phyloP scores from a whole-genome alignment of 1,139 yeast genomes.

The Candida glucosophila region DNA sequence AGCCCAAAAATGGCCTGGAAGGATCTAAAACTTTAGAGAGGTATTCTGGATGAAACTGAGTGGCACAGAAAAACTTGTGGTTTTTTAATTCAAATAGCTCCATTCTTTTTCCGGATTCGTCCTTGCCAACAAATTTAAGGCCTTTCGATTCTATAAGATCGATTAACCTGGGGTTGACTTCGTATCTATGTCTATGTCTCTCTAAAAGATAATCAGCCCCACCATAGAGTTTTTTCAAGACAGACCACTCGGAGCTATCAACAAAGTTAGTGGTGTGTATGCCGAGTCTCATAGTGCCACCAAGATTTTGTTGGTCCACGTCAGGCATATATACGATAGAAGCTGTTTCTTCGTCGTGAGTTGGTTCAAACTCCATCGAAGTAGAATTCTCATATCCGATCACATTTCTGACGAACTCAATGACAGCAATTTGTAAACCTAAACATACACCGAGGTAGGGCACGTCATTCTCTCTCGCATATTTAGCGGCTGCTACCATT shows the following conservation, averaged over 20 bases:
- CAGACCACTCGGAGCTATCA: constrained; percentile 58
- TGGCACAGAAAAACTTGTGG: constrained; percentile 89
- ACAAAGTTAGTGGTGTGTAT: constrained; percentile 83
- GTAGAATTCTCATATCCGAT: constrained; percentile 63
- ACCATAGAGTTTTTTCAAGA: constrained; percentile 75
- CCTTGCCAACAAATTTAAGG: constrained; percentile 84
- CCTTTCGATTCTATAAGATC: constrained; percentile 67
- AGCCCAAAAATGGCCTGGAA: constrained; percentile 91
- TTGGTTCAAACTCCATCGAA: constrained; percentile 77
- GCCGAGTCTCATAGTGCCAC: constrained; percentile 99
- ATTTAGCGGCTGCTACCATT: constrained; percentile 93
- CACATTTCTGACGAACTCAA: constrained; percentile 82
- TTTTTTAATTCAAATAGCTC: constrained; percentile 75
- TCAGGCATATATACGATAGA: constrained; percentile 98
- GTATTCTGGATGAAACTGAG: constrained; percentile 98
- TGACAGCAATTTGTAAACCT: constrained; percentile 95
- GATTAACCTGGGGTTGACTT: constrained; percentile 82
- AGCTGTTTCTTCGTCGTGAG: constrained; percentile 53
- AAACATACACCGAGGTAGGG: constrained; percentile 97
- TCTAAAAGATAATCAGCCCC: constrained; percentile 63
- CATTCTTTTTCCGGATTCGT: constrained; percentile 85
- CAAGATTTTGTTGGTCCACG: constrained; percentile 89
- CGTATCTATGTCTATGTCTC: constrained; percentile 98
- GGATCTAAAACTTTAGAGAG: constrained; percentile 94
- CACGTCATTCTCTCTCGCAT: constrained; percentile 91